These are phyloP conservation scores for Allium sativum DNA, from an alignment of 106 monocot genomes.

Conservation along the genomic window DNA sequence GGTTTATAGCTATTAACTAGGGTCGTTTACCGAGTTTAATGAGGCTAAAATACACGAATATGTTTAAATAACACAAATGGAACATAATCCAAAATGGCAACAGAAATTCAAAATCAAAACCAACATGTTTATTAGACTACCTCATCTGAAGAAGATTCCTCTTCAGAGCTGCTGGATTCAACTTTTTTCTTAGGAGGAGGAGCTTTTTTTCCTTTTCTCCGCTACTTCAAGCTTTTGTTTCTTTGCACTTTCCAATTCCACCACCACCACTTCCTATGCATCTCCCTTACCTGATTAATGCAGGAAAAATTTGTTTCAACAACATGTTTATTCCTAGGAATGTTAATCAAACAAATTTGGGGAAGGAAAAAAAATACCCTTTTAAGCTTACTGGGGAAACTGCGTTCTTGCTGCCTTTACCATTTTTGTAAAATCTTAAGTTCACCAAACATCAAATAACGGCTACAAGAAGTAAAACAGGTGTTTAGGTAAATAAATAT, in stretches of 20 bases:
- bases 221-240: constrained; percentile 42
- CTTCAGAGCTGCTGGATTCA: constrained; percentile 36
- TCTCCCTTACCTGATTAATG: constrained; percentile 42
- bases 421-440: constrained; percentile 16
- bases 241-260: constrained; percentile 32
- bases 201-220: constrained; percentile 23
- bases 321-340: too few species aligned
- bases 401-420: constrained; percentile 56
- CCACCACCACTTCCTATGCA: constrained; percentile 41
- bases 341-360: not conserved
- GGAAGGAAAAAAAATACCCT: constrained; percentile 23
- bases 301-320: too few species aligned
- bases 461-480: too few species aligned
- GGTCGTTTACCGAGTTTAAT: too few species aligned
- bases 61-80: too few species aligned
- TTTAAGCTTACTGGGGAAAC: constrained; percentile 18
- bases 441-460: not conserved
- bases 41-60: too few species aligned
- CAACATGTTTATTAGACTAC: constrained; percentile 4
- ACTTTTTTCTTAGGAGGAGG: constrained; percentile 26
- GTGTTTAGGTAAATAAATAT: too few species aligned
- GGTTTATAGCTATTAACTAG: too few species aligned
- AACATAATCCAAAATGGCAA: not conserved
- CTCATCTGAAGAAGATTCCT: constrained; percentile 52
- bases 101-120: not conserved